Base-by-base conservation (phyloP, 805 yeast species). In the Ogataea naganishii region DNA sequence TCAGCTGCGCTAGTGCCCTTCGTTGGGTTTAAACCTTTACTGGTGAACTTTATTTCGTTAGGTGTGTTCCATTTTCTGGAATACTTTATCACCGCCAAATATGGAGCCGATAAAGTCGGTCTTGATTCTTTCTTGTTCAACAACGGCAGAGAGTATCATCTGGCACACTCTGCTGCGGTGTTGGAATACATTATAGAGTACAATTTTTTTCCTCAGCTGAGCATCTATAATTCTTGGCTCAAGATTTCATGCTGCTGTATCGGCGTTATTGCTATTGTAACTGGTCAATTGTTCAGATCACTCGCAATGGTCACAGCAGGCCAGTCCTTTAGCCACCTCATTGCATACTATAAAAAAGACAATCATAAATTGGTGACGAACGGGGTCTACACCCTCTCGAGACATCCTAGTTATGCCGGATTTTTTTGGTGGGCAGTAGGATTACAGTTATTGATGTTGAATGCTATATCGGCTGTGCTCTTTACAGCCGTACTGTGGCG, bases 401-500 rank as follows among this genome's bases (percentile, higher is more conserved):
- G 98, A 37, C 98, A 92, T 51, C 98, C 98, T 6, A 78, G 94
- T 27, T 92, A 92, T 54, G 68, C 75, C 23, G 98, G 96, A 1
- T 92, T 81, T 51, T 88, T 75, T 47, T 75, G 85, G 72, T 92
- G 97, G 96, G 89, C 94, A 10, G 40, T 88, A 4, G 96, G 96
- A 0, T 65, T 85, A 1, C 95, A 89, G 49, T 15, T 92, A 26
- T 39, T 79, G 36, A 53, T 89, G 34, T 55, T 73, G 26, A 92
- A 86, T 54, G 75, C 81, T 6, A 26, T 84, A 0, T 64, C 85
- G 1, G 44, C 71, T 2, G 28, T 62, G 1, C 58, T 66, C 0
- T 92, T 86, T 36, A 44, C 64, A 0, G 39, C 54, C n/a, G 68
- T 75, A 3, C 59, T 92, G 14, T 75, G 76, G 69, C 44, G 52